Percentiles rank a stretch among this genome's conserved stretches.
phyloP scores from a whole-genome alignment of 495 filamentous ascomycete species.

The Podospora fimiseda region DNA sequence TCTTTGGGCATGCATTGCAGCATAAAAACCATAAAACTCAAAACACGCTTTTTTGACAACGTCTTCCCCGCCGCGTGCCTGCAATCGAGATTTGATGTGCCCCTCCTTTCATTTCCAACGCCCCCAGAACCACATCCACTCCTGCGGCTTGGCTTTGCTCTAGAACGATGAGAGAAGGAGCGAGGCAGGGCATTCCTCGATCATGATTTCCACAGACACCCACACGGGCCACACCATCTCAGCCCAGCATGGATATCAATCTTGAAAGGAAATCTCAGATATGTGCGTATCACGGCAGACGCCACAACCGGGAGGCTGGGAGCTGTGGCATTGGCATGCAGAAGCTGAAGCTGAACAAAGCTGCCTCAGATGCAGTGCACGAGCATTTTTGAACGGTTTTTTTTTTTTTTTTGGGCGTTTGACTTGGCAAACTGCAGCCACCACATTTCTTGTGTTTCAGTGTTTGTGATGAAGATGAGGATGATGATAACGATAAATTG shows the following conservation, averaged over 20 bases:
- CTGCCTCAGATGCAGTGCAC: no score
- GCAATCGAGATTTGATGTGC: background rate
- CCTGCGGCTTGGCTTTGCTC: background rate
- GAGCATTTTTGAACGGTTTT: no score
- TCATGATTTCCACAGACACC: no score
- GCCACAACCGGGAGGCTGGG: background rate
- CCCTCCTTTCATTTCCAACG: background rate
- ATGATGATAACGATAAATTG: no score
- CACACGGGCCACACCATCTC: no score
- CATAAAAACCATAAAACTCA: background rate
- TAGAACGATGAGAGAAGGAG: no score
- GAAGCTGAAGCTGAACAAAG: background rate
- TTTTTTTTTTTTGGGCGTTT: background rate
- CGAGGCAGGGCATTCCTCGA: no score
- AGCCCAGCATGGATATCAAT: background rate
- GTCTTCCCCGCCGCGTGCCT: background rate
- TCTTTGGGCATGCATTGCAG: background rate
- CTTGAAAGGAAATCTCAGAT: background rate
- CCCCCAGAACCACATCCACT: background rate
- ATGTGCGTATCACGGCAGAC: background rate
- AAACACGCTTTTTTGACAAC: background rate
- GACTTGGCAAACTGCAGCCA: slow-evolving; percentile 1
- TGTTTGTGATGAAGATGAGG: no score
- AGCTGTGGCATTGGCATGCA: background rate
- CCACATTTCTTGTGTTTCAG: slow-evolving; percentile 1